These are phyloP conservation scores for Phytophthora agathidicida DNA, from an alignment of 352 stramenopile species.

Conservation along the genomic window DNA sequence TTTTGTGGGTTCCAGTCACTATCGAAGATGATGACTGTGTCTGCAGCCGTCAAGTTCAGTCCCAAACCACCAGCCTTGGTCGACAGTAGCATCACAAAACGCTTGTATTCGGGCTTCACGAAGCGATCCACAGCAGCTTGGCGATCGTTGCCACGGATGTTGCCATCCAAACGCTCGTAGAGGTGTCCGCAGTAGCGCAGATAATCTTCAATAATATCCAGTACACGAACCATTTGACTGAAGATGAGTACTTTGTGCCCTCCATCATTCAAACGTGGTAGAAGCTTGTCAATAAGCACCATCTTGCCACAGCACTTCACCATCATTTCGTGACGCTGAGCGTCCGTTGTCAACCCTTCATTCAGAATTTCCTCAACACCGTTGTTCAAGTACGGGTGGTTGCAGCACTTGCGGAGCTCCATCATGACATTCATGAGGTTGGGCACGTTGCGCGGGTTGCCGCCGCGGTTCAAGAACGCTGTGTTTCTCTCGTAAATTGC, in stretches of 20 bases:
- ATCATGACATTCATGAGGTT: constrained; percentile 95
- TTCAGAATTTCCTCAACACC: constrained; percentile 91
- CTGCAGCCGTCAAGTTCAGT: constrained; percentile 92
- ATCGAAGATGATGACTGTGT: constrained; percentile 99
- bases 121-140: constrained; percentile 89
- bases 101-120: constrained; percentile 90
- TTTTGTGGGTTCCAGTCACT: constrained; percentile 99
- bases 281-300: constrained; percentile 98
- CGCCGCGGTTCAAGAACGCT: constrained; percentile 84
- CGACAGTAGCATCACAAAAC: constrained; percentile 98
- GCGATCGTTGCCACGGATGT: constrained; percentile 93
- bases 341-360: constrained; percentile 76
- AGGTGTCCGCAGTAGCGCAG: constrained; percentile 91
- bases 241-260: constrained; percentile 99
- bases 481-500: constrained; percentile 98
- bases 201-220: constrained; percentile 99
- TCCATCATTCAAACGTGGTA: constrained; percentile 96
- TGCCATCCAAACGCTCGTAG: constrained; percentile 98
- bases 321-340: constrained; percentile 92
- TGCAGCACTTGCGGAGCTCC: constrained; percentile 92
- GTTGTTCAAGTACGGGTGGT: constrained; percentile 93
- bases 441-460: constrained; percentile 82
- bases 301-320: constrained; percentile 99
- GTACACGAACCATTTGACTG: constrained; percentile 98
- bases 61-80: constrained; percentile 97